Conservation (phyloP, 345 rosid species). For the Pugionium dolabratum region DNA sequence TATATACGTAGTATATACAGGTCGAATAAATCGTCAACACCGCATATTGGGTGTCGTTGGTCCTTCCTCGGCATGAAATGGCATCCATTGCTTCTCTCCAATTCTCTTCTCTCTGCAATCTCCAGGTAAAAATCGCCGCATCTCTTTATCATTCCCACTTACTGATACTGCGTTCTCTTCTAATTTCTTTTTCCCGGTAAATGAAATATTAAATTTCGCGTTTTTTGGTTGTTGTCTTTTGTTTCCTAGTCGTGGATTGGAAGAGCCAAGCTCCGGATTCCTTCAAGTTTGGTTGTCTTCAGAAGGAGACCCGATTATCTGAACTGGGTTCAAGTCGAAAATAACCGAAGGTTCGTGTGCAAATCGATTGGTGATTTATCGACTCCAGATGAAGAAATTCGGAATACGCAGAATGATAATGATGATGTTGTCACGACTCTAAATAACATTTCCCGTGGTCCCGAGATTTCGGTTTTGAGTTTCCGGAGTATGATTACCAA, state of each 20-base stretch:
- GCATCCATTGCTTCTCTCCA: constrained; percentile 50
- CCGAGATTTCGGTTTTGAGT: constrained; percentile 39
- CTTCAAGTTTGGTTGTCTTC: constrained; percentile 37
- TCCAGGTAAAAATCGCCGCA: constrained; percentile 36
- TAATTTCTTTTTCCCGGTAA: background rate
- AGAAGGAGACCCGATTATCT: constrained; percentile 32
- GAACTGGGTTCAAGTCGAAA: constrained; percentile 28
- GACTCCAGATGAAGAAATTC: constrained; percentile 42
- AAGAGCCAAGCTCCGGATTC: constrained; percentile 40
- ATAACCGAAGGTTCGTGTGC: constrained; percentile 27
- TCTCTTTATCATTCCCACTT: background rate
- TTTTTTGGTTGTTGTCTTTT: constrained; percentile 4
- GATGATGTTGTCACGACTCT: constrained; percentile 17
- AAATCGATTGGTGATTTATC: constrained; percentile 46
- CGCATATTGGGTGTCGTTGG: background rate
- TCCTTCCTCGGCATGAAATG: constrained; percentile 42
- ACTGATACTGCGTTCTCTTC: no score
- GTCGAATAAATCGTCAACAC: background rate
- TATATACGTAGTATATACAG: accelerated
- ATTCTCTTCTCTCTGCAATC: constrained; percentile 40
- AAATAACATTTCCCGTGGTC: constrained; percentile 5
- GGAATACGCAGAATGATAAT: constrained; percentile 27
- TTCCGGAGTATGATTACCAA: constrained; percentile 46
- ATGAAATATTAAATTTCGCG: background rate
- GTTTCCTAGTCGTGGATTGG: constrained; percentile 45